These are phyloP conservation scores for Myriangium duriaei DNA, from an alignment of 2,329 filamentous ascomycete genomes.

Conservation along the genomic window DNA sequence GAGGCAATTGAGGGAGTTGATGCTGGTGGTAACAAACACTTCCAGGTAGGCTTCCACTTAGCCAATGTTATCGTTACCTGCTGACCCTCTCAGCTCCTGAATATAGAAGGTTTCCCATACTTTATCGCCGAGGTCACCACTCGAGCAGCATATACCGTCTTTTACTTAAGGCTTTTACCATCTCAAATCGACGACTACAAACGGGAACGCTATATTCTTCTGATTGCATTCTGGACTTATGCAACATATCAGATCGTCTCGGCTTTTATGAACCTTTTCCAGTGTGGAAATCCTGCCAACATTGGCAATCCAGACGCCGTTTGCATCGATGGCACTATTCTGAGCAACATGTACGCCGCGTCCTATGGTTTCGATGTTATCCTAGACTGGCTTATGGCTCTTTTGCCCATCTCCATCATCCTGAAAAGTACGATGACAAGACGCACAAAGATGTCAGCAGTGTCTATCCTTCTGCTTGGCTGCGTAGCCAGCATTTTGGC, in stretches of 20 bases:
- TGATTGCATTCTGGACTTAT: constrained; percentile 17
- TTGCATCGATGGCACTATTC: neutral
- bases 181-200: neutral
- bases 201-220: constrained; percentile 11
- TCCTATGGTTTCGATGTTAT: neutral
- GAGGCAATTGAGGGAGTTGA: too few species aligned
- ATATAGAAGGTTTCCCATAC: constrained; percentile 3
- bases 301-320: neutral
- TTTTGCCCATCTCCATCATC: constrained; percentile 4
- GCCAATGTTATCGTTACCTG: too few species aligned
- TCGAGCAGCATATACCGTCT: constrained; percentile 2
- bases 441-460: constrained; percentile 4
- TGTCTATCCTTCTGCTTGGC: constrained; percentile 2
- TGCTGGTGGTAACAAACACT: too few species aligned
- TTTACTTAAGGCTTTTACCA: constrained; percentile 3
- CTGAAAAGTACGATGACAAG: constrained; percentile 1
- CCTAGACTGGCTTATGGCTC: constrained; percentile 2
- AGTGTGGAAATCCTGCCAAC: constrained; percentile 4
- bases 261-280: constrained; percentile 4
- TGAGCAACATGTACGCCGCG: neutral
- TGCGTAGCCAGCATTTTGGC: constrained; percentile 1
- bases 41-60: too few species aligned
- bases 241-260: constrained; percentile 23
- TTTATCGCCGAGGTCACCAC: neutral
- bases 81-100: constrained; percentile 4